phyloP scores from a whole-genome alignment of 176 grass and related monocot species.

The Raddia distichophylla region DNA sequence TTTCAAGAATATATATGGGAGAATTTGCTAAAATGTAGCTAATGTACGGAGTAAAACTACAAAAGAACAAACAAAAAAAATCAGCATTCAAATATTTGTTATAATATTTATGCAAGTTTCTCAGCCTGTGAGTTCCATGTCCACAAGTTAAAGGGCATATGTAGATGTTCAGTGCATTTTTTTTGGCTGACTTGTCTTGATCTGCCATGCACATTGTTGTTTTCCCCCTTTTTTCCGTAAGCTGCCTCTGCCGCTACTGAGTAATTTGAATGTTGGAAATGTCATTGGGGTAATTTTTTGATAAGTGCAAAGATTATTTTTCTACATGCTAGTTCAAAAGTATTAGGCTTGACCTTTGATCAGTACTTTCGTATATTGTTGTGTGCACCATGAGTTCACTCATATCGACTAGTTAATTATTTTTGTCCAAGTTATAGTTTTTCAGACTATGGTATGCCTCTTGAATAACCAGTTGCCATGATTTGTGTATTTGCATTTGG shows the following conservation, averaged over 20 bases:
- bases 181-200: background rate
- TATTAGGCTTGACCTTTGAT: background rate
- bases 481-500: constrained; percentile 49
- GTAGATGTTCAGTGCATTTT: too few relatives aligned
- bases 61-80: too few relatives aligned
- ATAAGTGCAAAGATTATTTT: background rate
- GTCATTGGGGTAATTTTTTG: background rate
- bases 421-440: background rate
- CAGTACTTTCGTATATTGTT: background rate
- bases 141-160: too few relatives aligned
- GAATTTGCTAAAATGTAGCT: too few relatives aligned
- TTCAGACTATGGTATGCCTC: constrained; percentile 30
- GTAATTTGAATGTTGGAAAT: background rate
- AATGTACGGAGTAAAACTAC: too few relatives aligned
- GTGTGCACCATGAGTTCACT: too few relatives aligned
- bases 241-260: background rate
- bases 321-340: background rate
- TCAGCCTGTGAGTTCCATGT: background rate
- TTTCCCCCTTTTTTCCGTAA: background rate
- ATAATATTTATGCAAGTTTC: background rate
- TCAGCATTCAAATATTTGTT: too few relatives aligned
- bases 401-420: background rate
- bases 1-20: too few relatives aligned
- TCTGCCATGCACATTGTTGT: constrained; percentile 32
- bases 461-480: constrained; percentile 55